Evolutionary conservation across 2,329 filamentous ascomycete species (phyloP).

Genomic region (Berkeleyomyces rouxiae): DNA sequence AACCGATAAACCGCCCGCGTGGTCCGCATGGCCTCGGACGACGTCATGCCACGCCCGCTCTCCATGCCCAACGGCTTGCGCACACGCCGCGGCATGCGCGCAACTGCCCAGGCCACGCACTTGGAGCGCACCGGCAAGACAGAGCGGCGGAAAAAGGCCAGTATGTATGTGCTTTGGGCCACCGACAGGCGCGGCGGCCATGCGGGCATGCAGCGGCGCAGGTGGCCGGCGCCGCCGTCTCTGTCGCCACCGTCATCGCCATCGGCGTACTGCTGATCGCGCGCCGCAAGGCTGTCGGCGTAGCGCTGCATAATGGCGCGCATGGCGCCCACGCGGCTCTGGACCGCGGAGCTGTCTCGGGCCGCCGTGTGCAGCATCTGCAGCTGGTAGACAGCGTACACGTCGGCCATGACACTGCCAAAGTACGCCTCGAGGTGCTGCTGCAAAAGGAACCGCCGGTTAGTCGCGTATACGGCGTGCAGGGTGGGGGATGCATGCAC

Average conservation of each 20-base stretch:
- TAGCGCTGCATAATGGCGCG: not conserved
- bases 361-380: not conserved
- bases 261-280: not conserved
- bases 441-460: slow-evolving; percentile 10
- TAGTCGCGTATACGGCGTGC: slow-evolving; percentile 4
- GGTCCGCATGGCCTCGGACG: slow-evolving; percentile 2
- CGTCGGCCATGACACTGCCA: slow-evolving; percentile 7
- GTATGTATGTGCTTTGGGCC: slow-evolving; percentile 5
- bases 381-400: slow-evolving; percentile 8
- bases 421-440: slow-evolving; percentile 5
- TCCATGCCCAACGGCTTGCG: not conserved
- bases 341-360: not conserved
- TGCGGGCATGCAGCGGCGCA: not conserved
- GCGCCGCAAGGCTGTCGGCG: not conserved
- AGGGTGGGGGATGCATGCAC: slow-evolving; percentile 6
- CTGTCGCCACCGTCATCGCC: not conserved
- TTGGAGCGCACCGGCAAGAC: slow-evolving; percentile 1
- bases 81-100: slow-evolving; percentile 3
- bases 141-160: slow-evolving; percentile 9
- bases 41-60: not conserved
- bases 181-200: not conserved
- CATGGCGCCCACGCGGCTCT: slow-evolving; percentile 3
- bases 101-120: slow-evolving; percentile 3
- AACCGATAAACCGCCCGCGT: slow-evolving; percentile 12
- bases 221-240: not conserved